Base-by-base conservation (phyloP, 2,329 filamentous ascomycete genomes). In the Hypoxylon sp. region DNA sequence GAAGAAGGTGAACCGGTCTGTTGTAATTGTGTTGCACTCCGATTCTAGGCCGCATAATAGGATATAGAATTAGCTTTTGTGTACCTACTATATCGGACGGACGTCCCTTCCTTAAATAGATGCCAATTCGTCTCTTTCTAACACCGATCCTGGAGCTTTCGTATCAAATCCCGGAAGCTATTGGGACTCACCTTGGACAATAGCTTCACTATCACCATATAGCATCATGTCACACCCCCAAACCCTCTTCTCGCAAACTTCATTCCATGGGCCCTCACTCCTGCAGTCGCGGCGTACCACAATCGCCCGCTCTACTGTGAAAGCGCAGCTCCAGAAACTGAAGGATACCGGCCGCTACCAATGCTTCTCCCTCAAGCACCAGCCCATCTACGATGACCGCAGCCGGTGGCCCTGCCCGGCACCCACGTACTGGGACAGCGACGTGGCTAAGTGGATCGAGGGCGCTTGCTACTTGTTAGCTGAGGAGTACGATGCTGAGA, bases 401-500 rank as follows among this genome's bases (percentile, higher is more conserved):
- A 81, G 82, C n/a, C 76, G 81, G 11, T 88, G 85, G 84, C 87
- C 87, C 0, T 81, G 88, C 0, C 86, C 87, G 0, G 84, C 86
- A 21, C 85, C 87, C 69, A 77, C 87, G 0, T 90, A 89, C 73
- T 89, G 87, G 87, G 87, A 90, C 71, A 82, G 80, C 70, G 79
- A 79, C 55, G 73, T 77, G 80, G 87, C 82, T 10, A 90, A 90
- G 76, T 89, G 87, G 86, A 87, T 89, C 55, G 88, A 90, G 76
- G 87, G 84, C 0, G 87, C 86, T 2, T 89, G 86, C 67, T 89
- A 90, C 68, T 84, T 87, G 69, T 77, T 87, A 7, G 73, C 71
- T 28, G 76, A 80, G 48, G 68, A 81, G 13, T 76, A 82, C 17
- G 80, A 86, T 62, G 73, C 76, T 0, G 80, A 84, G 46, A 77